Base-by-base conservation (phyloP, 2,329 filamentous ascomycete species). In the Aspergillus vadensis region DNA sequence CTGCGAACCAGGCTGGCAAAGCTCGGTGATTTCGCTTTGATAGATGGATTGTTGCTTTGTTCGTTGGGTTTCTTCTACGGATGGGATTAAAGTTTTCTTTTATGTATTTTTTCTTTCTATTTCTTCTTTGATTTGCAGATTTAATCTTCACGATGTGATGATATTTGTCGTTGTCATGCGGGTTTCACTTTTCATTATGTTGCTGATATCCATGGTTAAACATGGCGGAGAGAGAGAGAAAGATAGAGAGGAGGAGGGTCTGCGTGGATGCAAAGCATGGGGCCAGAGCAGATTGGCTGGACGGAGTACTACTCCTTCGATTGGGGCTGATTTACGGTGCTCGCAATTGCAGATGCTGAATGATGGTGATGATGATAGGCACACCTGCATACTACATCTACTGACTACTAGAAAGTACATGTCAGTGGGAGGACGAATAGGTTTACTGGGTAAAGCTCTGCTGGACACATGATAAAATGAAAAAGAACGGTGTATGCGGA, bases 1-100 rank as follows among this genome's bases (percentile, higher is more conserved):
- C 81, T 55, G 79, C 80, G 50, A 80, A 82, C 64, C 81, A 83
- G 67, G 80, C 78, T 39, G 75, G 76, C 54, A 83, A 83, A 67
- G 78, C 76, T 55, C 80, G 80, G 63, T 82, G 62, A 71, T 62
- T 59, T 64, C 23, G 23, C 53, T 44, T 58, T 57, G 52, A 43
- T 19, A 5, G 36, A 30, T 14, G 2, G 23, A 49, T 30, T 25
- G 23, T 49, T 9, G 43, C 27, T 30, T 30, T 30, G 23, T n/a
- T 48, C 23, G 25, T 50, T 32, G 25, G 30, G 25, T 30, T 30
- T 63, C 57, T 59, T 43, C 19, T 53, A 36, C 32, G 32, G 32
- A 36, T 36, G 32, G 32, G 32, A 36, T 59, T 57, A 63, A 30
- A 4, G 54, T 65, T 65, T 57, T 64, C 60, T 59, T 62, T 62